Conservation (phyloP, 2,329 filamentous ascomycete species). For the Thielaviopsis euricoi region DNA sequence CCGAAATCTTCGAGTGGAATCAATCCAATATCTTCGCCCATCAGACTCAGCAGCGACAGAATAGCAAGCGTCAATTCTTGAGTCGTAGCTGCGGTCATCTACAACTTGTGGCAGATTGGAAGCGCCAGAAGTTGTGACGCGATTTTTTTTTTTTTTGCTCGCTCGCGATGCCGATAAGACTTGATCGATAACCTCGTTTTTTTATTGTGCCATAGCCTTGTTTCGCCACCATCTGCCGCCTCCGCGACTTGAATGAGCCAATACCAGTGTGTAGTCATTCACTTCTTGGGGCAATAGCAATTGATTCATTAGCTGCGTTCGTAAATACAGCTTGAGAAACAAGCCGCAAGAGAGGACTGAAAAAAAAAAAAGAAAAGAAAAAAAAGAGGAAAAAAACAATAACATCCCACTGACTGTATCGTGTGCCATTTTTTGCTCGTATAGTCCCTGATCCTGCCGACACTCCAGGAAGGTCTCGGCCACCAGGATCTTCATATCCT, state of each 20-base stretch:
- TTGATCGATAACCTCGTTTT: neutral
- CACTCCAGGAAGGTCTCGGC: constrained; percentile 7
- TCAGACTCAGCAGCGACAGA: neutral
- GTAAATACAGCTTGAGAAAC: neutral
- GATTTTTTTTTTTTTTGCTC: neutral
- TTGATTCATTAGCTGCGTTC: neutral
- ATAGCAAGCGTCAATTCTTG: neutral
- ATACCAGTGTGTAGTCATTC: neutral
- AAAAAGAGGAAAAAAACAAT: neutral
- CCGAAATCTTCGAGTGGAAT: neutral
- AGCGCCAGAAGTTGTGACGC: neutral
- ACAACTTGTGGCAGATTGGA: neutral
- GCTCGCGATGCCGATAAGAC: neutral
- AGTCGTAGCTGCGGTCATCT: neutral
- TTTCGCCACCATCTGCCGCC: neutral
- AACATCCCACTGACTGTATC: neutral
- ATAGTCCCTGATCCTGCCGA: constrained; percentile 8
- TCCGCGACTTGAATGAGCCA: neutral
- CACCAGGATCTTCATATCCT: neutral
- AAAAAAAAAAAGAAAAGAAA: neutral
- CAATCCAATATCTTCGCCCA: neutral
- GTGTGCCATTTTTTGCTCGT: neutral
- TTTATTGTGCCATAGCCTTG: neutral
- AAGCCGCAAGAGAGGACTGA: neutral
- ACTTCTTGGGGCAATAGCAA: neutral